These are phyloP conservation scores for Puccinia triticina DNA, from an alignment of 1,284 basidiomycete genomes.

Conservation along the genomic window DNA sequence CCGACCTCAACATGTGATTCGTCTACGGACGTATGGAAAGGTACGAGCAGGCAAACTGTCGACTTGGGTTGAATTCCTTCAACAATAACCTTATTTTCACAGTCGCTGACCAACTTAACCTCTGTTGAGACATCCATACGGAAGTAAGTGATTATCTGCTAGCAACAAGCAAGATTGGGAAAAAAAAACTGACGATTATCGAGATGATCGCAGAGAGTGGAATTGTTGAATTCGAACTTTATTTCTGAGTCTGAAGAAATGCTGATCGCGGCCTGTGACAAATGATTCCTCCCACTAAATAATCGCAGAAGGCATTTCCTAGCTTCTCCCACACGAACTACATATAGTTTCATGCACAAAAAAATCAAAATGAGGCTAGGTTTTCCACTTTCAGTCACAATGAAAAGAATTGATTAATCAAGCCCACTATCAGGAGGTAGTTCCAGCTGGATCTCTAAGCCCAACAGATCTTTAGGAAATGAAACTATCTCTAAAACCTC, in stretches of 20 bases:
- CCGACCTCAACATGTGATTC: constrained; percentile 8
- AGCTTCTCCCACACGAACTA: constrained; percentile 24
- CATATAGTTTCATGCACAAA: neutral
- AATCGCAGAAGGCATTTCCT: constrained; percentile 25
- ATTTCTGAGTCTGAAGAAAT: constrained; percentile 23
- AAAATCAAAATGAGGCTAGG: neutral
- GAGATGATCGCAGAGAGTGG: neutral
- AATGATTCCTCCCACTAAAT: constrained; percentile 31
- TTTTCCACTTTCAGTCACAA: neutral
- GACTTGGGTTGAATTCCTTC: constrained; percentile 12
- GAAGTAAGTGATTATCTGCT: constrained; percentile 20
- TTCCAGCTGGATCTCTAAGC: constrained; percentile 33
- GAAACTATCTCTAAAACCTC: constrained; percentile 33
- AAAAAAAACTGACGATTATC: constrained; percentile 10
- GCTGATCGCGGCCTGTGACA: constrained; percentile 20
- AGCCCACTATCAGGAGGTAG: constrained; percentile 35
- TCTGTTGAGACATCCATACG: neutral
- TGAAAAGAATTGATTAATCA: neutral
- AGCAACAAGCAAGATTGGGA: constrained; percentile 55
- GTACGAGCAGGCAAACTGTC: constrained; percentile 16
- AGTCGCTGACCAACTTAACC: neutral
- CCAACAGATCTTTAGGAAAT: constrained; percentile 43
- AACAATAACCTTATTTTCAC: constrained; percentile 1
- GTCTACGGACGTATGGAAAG: neutral
- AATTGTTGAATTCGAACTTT: constrained; percentile 5